A percentile compares a stretch with the other conserved stretches of the same genome.
Evolutionary conservation across 768 basidiomycete species (phyloP).

Genomic region (Tephrocybe sp.): DNA sequence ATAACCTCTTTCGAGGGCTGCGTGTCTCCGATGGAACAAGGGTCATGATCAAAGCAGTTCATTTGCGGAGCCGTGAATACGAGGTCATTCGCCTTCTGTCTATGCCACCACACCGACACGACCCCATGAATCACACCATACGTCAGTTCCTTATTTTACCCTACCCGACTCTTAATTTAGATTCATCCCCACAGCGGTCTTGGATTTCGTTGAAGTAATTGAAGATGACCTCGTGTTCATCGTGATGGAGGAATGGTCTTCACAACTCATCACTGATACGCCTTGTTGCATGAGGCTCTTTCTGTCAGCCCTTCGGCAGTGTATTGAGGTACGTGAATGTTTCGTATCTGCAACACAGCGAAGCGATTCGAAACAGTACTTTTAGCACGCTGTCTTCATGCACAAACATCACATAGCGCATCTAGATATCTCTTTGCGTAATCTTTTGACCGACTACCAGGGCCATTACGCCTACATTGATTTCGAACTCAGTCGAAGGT

Average conservation of each 20-base stretch:
- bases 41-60: constrained; percentile 69
- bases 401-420: constrained; percentile 66
- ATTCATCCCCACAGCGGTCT: constrained; percentile 46
- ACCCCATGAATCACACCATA: constrained; percentile 77
- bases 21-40: constrained; percentile 48
- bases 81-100: constrained; percentile 58
- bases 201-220: constrained; percentile 58
- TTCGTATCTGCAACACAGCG: too few relatives aligned
- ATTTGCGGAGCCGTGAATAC: constrained; percentile 61
- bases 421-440: constrained; percentile 70
- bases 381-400: constrained; percentile 69
- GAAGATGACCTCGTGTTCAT: constrained; percentile 61
- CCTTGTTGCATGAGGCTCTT: constrained; percentile 56
- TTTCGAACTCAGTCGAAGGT: constrained; percentile 64
- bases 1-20: constrained; percentile 70
- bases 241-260: constrained; percentile 81
- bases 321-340: constrained; percentile 69
- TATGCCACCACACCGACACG: constrained; percentile 45
- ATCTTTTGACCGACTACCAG: constrained; percentile 64
- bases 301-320: constrained; percentile 59
- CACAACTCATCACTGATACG: constrained; percentile 52
- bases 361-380: background rate
- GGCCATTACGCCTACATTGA: constrained; percentile 75
- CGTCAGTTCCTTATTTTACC: constrained; percentile 45
- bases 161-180: constrained; percentile 10